Conservation (phyloP, 345 rosid genomes). For the Bretschneidera sinensis region DNA sequence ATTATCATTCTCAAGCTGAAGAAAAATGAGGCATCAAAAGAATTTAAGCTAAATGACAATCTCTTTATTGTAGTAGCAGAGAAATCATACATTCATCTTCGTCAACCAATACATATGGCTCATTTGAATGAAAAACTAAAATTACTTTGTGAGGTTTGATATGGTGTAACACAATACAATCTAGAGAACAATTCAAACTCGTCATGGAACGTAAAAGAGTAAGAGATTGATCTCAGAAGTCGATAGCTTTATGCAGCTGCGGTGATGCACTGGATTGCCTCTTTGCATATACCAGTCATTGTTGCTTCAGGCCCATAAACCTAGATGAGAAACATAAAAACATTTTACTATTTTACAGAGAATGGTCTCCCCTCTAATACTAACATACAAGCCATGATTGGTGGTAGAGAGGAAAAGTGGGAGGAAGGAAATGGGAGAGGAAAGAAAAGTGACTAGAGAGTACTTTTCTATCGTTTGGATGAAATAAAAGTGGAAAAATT, state of each 20-base stretch:
- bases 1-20: no score
- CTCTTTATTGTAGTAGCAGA: slow-evolving; percentile 11
- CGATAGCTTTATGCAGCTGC: slow-evolving; percentile 51
- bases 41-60: no score
- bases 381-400: no score
- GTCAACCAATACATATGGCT: slow-evolving; percentile 5
- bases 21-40: no score
- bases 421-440: no score
- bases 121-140: slow-evolving; percentile 7
- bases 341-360: neutral
- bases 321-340: slow-evolving; percentile 15
- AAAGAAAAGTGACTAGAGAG: no score
- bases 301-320: slow-evolving; percentile 96
- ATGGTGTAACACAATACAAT: slow-evolving; percentile 5
- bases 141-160: slow-evolving; percentile 9
- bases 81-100: slow-evolving; percentile 2
- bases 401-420: no score
- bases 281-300: slow-evolving; percentile 95
- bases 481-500: neutral
- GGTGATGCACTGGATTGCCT: slow-evolving; percentile 74
- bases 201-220: neutral
- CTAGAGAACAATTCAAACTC: slow-evolving; percentile 3
- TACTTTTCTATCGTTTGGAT: no score
- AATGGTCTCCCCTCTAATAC: no score
- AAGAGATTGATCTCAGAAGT: neutral